Conservation (phyloP, 768 basidiomycete species). For the Suillus alpinus region DNA sequence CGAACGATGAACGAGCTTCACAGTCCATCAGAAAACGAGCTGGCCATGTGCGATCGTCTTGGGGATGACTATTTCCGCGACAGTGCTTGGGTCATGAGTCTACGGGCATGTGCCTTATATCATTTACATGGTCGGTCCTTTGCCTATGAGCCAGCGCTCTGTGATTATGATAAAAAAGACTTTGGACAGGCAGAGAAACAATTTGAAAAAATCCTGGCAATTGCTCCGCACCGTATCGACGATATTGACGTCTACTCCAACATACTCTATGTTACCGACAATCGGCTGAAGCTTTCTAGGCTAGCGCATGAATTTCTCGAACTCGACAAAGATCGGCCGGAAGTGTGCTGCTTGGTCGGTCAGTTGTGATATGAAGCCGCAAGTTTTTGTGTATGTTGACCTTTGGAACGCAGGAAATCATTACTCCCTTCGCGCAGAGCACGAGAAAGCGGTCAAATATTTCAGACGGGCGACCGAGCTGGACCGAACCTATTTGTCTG, state of each 20-base stretch:
- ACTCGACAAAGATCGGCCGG: slow-evolving; percentile 90
- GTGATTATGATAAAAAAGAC: slow-evolving; percentile 46
- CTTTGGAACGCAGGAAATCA: slow-evolving; percentile 76
- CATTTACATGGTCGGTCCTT: slow-evolving; percentile 74
- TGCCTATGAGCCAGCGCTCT: neutral
- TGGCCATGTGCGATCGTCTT: slow-evolving; percentile 76
- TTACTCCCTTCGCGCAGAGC: slow-evolving; percentile 89
- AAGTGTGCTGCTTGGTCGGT: slow-evolving; percentile 96
- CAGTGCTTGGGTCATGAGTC: slow-evolving; percentile 83
- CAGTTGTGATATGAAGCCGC: slow-evolving; percentile 21
- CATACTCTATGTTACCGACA: slow-evolving; percentile 94
- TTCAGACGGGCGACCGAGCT: slow-evolving; percentile 94
- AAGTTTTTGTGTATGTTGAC: neutral
- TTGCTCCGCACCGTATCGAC: slow-evolving; percentile 89
- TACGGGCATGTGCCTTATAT: slow-evolving; percentile 84
- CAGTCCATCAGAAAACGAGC: slow-evolving; percentile 82
- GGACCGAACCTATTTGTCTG: slow-evolving; percentile 91
- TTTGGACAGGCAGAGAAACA: slow-evolving; percentile 82
- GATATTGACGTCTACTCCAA: slow-evolving; percentile 96
- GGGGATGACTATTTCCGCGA: slow-evolving; percentile 70
- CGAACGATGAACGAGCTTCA: slow-evolving; percentile 89
- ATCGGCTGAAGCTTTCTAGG: slow-evolving; percentile 81
- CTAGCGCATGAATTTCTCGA: slow-evolving; percentile 89
- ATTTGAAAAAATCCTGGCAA: slow-evolving; percentile 76
- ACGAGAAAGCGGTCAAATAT: slow-evolving; percentile 94